Base-by-base conservation (phyloP, 345 rosid species). In the Lenwebbia sp. region DNA sequence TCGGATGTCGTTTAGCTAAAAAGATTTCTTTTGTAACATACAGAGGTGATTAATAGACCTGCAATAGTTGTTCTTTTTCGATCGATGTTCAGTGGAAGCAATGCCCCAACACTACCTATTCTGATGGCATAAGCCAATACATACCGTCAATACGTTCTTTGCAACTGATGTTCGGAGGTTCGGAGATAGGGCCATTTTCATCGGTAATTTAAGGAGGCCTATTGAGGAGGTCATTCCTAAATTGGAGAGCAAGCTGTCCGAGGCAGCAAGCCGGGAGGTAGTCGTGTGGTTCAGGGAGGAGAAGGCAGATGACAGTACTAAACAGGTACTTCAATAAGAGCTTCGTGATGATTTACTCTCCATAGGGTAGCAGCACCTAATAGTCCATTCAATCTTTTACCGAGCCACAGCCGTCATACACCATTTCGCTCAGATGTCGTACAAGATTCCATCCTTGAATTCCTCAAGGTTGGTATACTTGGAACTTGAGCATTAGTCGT, bases 211-310 rank as follows among this genome's bases (percentile, higher is more conserved):
- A 85, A 89, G 96, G 84, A 94, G 86, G 84, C 98, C 11, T 4
- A 88, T 96, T 54, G 95, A 94, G 26, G 98, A 95, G 70, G 98
- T 93, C 82, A 93, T 95, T 82, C 98, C 96, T 10, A 90, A 89
- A 88, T 91, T 96, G 85, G 99, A 96, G 92, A 92, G 91, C 82
- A 96, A 95, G 89, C 90, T 96, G 40, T 93, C 99, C 5, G 98
- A 94, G 85, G 97, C 94, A 4, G 98, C 97, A 1, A 98, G 95
- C 19, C 94, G 93, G 54, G 98, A 95, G 56, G 98, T 3, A 40
- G 41, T 40, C 0, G 88, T 96, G 19, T 96, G 98, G 98, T 95
- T 96, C 89, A 95, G 95, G 99, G 99, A 96, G 90, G 99, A 96
- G 41, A 93, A 92, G 89, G 87, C 94, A 22, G 89, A 95, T 88